These are phyloP conservation scores for Pythium dissotocum DNA, from an alignment of 352 stramenopile genomes.

Conservation along the genomic window DNA sequence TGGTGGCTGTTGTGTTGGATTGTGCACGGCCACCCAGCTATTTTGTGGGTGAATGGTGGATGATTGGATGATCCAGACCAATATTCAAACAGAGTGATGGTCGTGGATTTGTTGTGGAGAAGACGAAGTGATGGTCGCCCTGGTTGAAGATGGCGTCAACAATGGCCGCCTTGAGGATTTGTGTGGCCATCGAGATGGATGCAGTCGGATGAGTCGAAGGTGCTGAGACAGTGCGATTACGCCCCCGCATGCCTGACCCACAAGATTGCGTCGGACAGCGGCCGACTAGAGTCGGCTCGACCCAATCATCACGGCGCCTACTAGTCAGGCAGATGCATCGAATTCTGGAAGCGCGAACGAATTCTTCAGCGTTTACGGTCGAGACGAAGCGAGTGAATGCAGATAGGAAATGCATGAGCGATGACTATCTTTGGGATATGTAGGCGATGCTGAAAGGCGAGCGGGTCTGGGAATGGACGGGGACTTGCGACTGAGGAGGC, in stretches of 20 bases:
- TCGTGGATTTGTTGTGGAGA: conserved; percentile 1
- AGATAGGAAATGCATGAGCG: background rate
- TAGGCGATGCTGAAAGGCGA: background rate
- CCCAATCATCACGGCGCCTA: background rate
- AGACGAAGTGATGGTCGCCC: background rate
- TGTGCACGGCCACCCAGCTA: background rate
- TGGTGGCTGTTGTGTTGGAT: background rate
- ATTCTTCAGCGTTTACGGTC: background rate
- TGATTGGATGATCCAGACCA: conserved; percentile 4
- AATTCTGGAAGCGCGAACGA: background rate
- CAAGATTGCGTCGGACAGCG: background rate
- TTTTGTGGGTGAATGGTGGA: background rate
- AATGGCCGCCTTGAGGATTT: background rate
- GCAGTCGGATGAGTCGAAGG: background rate
- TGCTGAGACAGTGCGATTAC: conserved; percentile 1
- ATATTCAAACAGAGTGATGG: conserved; percentile 3
- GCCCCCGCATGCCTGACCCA: background rate
- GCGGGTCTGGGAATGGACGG: background rate
- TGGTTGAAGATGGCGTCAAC: conserved; percentile 21
- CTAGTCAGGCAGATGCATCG: background rate
- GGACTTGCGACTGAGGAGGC: no score
- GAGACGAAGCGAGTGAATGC: background rate
- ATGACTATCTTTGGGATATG: background rate
- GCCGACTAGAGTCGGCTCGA: background rate
- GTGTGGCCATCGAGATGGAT: background rate